A percentile compares a stretch with the other conserved stretches of the same genome.
Conservation (phyloP, 768 basidiomycete species). For the Panus rudis region DNA sequence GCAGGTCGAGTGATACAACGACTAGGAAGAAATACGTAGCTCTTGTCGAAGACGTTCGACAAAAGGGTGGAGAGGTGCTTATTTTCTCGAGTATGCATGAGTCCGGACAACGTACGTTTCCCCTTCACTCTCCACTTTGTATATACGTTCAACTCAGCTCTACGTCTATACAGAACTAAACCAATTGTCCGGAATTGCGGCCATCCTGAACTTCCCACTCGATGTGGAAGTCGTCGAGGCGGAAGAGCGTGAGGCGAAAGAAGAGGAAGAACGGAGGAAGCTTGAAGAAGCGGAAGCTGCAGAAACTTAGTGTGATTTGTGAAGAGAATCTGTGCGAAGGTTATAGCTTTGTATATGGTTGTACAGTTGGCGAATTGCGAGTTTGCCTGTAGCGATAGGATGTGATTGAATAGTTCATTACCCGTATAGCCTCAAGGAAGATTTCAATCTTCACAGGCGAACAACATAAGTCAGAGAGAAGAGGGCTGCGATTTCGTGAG, state of each 20-base stretch:
- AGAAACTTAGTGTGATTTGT: too few relatives aligned
- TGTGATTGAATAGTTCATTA: not conserved
- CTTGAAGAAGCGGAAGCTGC: slow-evolving; percentile 12
- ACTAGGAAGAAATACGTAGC: slow-evolving; percentile 78
- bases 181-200: slow-evolving; percentile 90
- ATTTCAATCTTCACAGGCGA: too few relatives aligned
- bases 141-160: not conserved
- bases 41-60: slow-evolving; percentile 83
- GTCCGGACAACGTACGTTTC: slow-evolving; percentile 84
- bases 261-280: slow-evolving; percentile 28
- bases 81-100: slow-evolving; percentile 99
- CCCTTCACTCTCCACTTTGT: not conserved
- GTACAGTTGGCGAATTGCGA: not conserved
- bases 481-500: too few relatives aligned
- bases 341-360: not conserved
- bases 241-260: slow-evolving; percentile 75
- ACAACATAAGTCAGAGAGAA: too few relatives aligned
- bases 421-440: too few relatives aligned
- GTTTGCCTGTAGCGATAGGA: not conserved
- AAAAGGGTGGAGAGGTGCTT: slow-evolving; percentile 86
- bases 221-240: slow-evolving; percentile 94
- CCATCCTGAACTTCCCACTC: slow-evolving; percentile 91
- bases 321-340: too few relatives aligned
- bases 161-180: slow-evolving; percentile 82
- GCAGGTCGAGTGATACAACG: slow-evolving; percentile 72